Conservation (phyloP, 257 asterid species). For the Capsicum rhomboideum region DNA sequence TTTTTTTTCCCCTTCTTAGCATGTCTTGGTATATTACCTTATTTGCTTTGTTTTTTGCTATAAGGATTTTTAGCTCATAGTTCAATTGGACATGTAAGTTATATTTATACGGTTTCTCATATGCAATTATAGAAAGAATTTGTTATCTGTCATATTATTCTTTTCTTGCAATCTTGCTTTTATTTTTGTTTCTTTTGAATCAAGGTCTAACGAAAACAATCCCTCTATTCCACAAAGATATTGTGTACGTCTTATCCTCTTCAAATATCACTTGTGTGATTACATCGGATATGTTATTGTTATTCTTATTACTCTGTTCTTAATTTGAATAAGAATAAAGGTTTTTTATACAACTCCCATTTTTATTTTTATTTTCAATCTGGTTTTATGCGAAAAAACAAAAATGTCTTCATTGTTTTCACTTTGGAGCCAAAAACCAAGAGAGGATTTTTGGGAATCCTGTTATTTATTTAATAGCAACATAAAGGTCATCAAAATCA, state of each 20-base stretch:
- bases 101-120: too few species aligned
- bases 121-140: neutral
- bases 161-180: too few species aligned
- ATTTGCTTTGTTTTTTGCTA: neutral
- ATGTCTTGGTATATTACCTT: neutral
- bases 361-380: neutral
- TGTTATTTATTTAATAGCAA: neutral
- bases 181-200: too few species aligned
- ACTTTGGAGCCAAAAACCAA: neutral
- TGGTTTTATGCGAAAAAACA: neutral
- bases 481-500: neutral
- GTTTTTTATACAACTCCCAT: neutral
- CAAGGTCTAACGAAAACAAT: too few species aligned
- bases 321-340: neutral
- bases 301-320: neutral
- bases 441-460: neutral
- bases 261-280: too few species aligned
- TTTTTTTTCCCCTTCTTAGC: neutral
- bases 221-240: too few species aligned
- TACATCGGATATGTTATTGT: neutral
- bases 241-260: too few species aligned
- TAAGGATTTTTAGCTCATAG: too few species aligned
- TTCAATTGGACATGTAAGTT: too few species aligned
- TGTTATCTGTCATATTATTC: neutral
- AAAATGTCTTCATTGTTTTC: neutral